Evolutionary conservation across 768 basidiomycete genomes (phyloP).

Genomic region (Boletellus sp.): DNA sequence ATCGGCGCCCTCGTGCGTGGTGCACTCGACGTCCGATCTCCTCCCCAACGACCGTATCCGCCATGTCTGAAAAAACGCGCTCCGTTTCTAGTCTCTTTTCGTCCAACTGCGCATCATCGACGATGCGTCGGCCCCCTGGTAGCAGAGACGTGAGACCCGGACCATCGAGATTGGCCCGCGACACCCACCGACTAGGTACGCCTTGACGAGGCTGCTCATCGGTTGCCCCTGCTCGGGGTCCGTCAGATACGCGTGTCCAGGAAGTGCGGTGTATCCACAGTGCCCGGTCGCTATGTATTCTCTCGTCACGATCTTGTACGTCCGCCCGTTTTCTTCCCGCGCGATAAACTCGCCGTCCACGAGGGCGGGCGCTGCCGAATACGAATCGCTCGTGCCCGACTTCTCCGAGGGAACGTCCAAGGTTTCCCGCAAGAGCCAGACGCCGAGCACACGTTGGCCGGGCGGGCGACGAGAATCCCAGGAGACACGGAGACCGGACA

Average conservation of each 20-base stretch:
- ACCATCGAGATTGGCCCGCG: neutral
- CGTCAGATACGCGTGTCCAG: slow-evolving; percentile 61
- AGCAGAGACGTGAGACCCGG: slow-evolving; percentile 7
- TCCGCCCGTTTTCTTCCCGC: slow-evolving; percentile 49
- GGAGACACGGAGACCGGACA: slow-evolving; percentile 77
- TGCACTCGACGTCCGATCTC: slow-evolving; percentile 36
- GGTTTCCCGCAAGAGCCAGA: slow-evolving; percentile 55
- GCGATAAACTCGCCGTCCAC: slow-evolving; percentile 52
- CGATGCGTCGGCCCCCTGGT: slow-evolving; percentile 67
- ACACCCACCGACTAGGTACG: slow-evolving; percentile 70
- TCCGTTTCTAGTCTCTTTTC: slow-evolving; percentile 26
- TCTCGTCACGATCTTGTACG: slow-evolving; percentile 76
- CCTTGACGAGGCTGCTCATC: slow-evolving; percentile 75
- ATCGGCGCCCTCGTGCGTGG: slow-evolving; percentile 10
- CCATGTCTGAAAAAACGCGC: slow-evolving; percentile 42
- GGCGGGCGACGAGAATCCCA: slow-evolving; percentile 81
- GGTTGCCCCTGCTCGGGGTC: slow-evolving; percentile 81
- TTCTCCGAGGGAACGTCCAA: slow-evolving; percentile 20
- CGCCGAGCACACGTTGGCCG: slow-evolving; percentile 66
- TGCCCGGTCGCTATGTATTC: slow-evolving; percentile 83
- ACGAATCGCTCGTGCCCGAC: slow-evolving; percentile 12
- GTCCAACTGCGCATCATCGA: slow-evolving; percentile 49
- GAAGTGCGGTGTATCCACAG: slow-evolving; percentile 73
- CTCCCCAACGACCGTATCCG: slow-evolving; percentile 38
- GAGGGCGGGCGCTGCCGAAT: slow-evolving; percentile 28